Evolutionary conservation across 2,329 filamentous ascomycete genomes (phyloP), one percentile per base, ranked within the genome.

Genomic region (Diaporthe helianthi): DNA sequence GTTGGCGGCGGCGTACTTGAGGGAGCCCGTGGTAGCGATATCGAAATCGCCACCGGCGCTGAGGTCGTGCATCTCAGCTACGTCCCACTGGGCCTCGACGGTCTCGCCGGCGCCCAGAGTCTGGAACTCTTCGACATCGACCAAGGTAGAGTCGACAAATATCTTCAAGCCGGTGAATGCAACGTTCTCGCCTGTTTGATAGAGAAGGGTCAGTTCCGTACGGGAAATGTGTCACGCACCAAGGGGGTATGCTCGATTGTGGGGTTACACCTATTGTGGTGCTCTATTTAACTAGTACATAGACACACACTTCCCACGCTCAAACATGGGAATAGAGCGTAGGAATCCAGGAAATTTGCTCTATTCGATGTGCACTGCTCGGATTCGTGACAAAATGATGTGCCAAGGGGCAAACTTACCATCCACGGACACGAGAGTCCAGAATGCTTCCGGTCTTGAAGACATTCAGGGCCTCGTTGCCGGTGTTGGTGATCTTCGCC

Each of bases 21-120:
- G 81, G 13, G 83, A 81, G 7, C 90, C 90, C 5, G 80, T 79
- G 7, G 88, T 83, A 66, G 83, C 81, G 58, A 92, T 77, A 64
- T 85, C 84, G 75, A 88, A 89, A 63, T 80, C 79, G 69, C 89
- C 89, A 65, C 85, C 84, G 12, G 77, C 71, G 53, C 78, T 80
- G 67, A 85, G 81, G 72, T 87, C 83, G 77, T 89, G 86, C 2
- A 85, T 81, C 75, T 87, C 80, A 41, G 85, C 87, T 36, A 87
- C 80, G 73, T 89, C 85, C 69, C 88, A 86, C 49, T 80, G 82
- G 41, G 84, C 78, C 73, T 85, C 82, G 72, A 89, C 80, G 12
- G 85, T 83, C 76, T 86, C 77, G 61, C 83, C 82, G 5, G 82
- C 78, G 4, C 76, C 78, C 66, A 89, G 82, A 44, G 79, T 78